These are phyloP conservation scores for Lodderomyces beijingensis DNA, from an alignment of 1,139 yeast species.

Conservation along the genomic window DNA sequence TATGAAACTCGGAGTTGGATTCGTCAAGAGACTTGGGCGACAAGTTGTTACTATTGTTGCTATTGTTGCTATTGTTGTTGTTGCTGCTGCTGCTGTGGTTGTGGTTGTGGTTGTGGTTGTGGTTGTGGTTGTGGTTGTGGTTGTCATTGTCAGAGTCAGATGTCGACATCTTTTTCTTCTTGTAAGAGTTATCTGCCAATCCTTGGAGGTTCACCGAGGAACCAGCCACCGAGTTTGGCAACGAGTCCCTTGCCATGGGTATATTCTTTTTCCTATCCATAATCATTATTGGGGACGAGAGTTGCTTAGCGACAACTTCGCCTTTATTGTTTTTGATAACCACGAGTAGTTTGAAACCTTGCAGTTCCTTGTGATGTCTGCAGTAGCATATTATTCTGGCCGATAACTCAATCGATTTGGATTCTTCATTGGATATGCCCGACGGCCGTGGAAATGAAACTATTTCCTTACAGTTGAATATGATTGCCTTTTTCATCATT, in stretches of 20 bases:
- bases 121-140: conserved; percentile 1
- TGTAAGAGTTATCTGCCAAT: conserved; percentile 2
- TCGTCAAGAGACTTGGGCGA: conserved; percentile 66
- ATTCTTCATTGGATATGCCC: conserved; percentile 31
- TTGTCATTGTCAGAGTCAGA: conserved; percentile 12
- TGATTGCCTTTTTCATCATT: conserved; percentile 73
- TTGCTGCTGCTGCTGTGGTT: conserved; percentile 10
- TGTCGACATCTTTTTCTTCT: conserved; percentile 9
- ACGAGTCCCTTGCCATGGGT: conserved; percentile 15
- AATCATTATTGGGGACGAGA: conserved; percentile 75
- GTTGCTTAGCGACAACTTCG: conserved; percentile 64
- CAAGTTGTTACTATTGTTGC: conserved; percentile 27
- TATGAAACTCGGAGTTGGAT: conserved; percentile 57
- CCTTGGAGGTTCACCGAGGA: conserved; percentile 19
- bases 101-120: conserved; percentile 9
- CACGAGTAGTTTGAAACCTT: conserved; percentile 74
- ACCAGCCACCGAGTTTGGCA: conserved; percentile 18
- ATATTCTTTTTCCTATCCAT: conserved; percentile 84
- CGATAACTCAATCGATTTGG: conserved; percentile 59
- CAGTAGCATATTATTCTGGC: conserved; percentile 93
- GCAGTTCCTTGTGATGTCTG: conserved; percentile 83
- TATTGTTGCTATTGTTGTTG: conserved; percentile 8
- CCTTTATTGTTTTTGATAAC: conserved; percentile 60
- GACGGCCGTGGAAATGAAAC: conserved; percentile 68
- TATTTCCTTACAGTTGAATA: conserved; percentile 87